A percentile compares a stretch with the other conserved stretches of the same genome.
These are phyloP conservation scores for Ophiostoma sp. DNA, from an alignment of 2,329 filamentous ascomycete species.

Conservation along the genomic window DNA sequence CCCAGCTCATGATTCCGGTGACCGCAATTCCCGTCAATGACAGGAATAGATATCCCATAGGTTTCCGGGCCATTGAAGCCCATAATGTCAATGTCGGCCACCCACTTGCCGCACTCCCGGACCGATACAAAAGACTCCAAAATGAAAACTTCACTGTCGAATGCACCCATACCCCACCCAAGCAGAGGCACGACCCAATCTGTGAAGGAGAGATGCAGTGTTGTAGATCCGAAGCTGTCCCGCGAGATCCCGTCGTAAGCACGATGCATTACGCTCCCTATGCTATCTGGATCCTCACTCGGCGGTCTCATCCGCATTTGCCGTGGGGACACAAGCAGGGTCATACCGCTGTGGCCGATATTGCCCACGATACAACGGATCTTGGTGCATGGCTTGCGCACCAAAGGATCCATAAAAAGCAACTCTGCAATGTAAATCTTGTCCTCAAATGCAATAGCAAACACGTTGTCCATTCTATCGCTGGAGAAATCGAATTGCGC, in stretches of 20 bases:
- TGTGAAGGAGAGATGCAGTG: background rate
- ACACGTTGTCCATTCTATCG: background rate
- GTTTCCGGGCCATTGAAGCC: background rate
- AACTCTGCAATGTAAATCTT: background rate
- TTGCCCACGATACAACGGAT: background rate
- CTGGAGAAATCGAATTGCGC: background rate
- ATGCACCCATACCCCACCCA: background rate
- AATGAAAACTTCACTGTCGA: background rate
- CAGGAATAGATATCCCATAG: too few relatives aligned
- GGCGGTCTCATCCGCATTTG: background rate
- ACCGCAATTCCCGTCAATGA: background rate
- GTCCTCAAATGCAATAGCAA: background rate
- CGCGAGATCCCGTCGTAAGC: background rate
- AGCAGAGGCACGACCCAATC: background rate
- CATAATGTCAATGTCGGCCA: background rate
- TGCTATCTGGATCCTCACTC: too few relatives aligned
- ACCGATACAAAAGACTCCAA: background rate
- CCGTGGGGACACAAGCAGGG: background rate
- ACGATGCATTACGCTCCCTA: background rate
- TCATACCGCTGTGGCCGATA: background rate
- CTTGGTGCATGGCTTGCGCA: background rate
- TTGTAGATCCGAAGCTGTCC: background rate
- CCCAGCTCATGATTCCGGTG: background rate
- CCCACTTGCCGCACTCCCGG: background rate
- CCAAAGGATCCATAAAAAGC: background rate